Percentiles rank a stretch among this genome's conserved stretches.
These are phyloP conservation scores for Alternaria panax DNA, from an alignment of 2,329 filamentous ascomycete species.

Conservation along the genomic window DNA sequence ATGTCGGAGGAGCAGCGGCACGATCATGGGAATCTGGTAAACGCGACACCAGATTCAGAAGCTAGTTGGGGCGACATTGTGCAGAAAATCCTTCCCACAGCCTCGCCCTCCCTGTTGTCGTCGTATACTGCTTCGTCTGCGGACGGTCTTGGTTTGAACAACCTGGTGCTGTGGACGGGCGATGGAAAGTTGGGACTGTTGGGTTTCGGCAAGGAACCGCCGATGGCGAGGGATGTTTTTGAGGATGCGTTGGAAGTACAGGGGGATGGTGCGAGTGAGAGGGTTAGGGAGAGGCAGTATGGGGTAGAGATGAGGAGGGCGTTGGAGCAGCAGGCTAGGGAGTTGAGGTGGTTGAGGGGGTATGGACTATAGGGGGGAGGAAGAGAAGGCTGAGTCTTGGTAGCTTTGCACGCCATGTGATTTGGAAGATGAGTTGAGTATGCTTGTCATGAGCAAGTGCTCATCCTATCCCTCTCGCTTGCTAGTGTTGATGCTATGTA, in stretches of 20 bases:
- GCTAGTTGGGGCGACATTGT: slow-evolving; percentile 66
- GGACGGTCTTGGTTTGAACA: slow-evolving; percentile 57
- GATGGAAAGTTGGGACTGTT: slow-evolving; percentile 78
- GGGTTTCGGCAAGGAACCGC: slow-evolving; percentile 50
- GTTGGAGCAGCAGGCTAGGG: slow-evolving; percentile 78
- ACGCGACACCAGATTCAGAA: neutral
- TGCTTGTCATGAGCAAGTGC: too few relatives aligned
- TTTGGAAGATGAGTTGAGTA: too few relatives aligned
- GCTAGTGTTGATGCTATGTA: too few relatives aligned
- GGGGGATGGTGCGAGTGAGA: slow-evolving; percentile 45
- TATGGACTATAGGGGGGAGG: slow-evolving; percentile 59
- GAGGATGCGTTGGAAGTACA: slow-evolving; percentile 48
- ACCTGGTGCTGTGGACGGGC: slow-evolving; percentile 86
- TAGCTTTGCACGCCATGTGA: too few relatives aligned
- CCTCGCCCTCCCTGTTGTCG: slow-evolving; percentile 9
- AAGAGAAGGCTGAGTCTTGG: too few relatives aligned
- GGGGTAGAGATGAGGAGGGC: slow-evolving; percentile 75
- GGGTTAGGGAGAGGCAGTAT: slow-evolving; percentile 68
- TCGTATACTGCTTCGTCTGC: neutral
- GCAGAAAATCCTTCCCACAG: slow-evolving; percentile 75
- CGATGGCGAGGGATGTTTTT: slow-evolving; percentile 41
- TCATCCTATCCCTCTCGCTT: too few relatives aligned
- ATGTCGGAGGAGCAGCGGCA: neutral
- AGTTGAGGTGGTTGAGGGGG: slow-evolving; percentile 75
- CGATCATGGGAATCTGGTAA: slow-evolving; percentile 2